Conservation (phyloP, 306 rosid species). For the Prunus padus region DNA sequence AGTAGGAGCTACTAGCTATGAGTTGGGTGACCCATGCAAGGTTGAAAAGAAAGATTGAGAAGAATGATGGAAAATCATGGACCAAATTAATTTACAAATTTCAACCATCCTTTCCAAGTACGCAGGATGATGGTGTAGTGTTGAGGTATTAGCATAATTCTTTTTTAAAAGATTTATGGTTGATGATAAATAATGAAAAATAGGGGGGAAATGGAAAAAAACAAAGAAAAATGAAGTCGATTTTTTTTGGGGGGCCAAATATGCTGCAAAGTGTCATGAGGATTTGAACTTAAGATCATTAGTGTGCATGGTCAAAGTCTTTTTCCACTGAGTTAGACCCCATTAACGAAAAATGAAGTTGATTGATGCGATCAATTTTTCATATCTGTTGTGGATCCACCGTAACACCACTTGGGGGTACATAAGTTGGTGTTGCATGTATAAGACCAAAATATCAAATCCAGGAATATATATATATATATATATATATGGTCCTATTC, state of each 20-base stretch:
- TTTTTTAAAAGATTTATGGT: neutral
- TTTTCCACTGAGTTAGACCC: no score
- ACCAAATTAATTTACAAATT: neutral
- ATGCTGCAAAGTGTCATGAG: no score
- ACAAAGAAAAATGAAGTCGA: neutral
- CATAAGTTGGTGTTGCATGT: slow-evolving; percentile 25
- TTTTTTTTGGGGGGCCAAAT: no score
- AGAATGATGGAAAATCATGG: slow-evolving; percentile 43
- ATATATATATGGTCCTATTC: neutral
- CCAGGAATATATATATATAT: slow-evolving; percentile 10
- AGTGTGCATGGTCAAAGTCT: no score
- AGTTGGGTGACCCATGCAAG: slow-evolving; percentile 30
- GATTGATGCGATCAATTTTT: slow-evolving; percentile 16
- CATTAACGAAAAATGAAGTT: neutral
- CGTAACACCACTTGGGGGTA: slow-evolving; percentile 14
- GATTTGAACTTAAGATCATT: no score
- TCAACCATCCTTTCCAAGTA: slow-evolving; percentile 21
- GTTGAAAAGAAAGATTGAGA: slow-evolving; percentile 33
- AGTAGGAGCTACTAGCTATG: slow-evolving; percentile 30
- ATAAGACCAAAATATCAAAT: slow-evolving; percentile 30
- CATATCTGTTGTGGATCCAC: slow-evolving; percentile 42
- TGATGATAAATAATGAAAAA: neutral
- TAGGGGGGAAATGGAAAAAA: no score
- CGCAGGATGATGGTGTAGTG: slow-evolving; percentile 14
- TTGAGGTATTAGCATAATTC: slow-evolving; percentile 27